These are phyloP conservation scores for Metschnikowia arizonensis DNA, from an alignment of 805 yeast species.

Conservation along the genomic window DNA sequence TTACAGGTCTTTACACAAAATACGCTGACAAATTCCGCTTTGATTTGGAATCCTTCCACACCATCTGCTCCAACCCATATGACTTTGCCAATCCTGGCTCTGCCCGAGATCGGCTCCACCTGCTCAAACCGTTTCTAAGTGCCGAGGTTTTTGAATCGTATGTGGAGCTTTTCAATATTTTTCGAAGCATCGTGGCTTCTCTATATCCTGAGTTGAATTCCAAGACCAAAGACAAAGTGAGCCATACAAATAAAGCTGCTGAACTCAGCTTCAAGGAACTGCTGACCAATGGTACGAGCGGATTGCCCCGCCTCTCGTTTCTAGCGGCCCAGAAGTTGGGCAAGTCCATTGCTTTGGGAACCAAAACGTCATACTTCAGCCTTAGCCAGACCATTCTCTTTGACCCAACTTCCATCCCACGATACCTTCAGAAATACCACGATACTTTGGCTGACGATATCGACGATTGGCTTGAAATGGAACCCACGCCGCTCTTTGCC, in stretches of 20 bases:
- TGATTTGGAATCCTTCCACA: constrained; percentile 6
- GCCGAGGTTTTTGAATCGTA: constrained; percentile 28
- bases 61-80: background rate
- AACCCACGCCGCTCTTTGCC: constrained; percentile 24
- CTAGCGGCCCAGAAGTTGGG: constrained; percentile 30
- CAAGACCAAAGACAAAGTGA: background rate
- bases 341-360: constrained; percentile 30
- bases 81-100: constrained; percentile 8
- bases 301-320: constrained; percentile 18
- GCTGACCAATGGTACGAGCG: background rate
- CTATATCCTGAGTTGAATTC: constrained; percentile 9
- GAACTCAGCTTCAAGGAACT: background rate
- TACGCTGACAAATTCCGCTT: constrained; percentile 22
- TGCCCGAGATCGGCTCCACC: constrained; percentile 24
- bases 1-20: constrained; percentile 27
- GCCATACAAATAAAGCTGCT: background rate
- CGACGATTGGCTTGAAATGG: constrained; percentile 35
- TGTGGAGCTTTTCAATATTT: constrained; percentile 29
- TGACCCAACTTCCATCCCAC: constrained; percentile 25
- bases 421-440: constrained; percentile 20
- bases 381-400: constrained; percentile 28
- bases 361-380: constrained; percentile 32
- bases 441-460: constrained; percentile 30
- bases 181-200: constrained; percentile 25
- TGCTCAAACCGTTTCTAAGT: constrained; percentile 24